Base-by-base conservation (phyloP, 2,329 filamentous ascomycete species). In the Trematosphaeria pertusa region DNA sequence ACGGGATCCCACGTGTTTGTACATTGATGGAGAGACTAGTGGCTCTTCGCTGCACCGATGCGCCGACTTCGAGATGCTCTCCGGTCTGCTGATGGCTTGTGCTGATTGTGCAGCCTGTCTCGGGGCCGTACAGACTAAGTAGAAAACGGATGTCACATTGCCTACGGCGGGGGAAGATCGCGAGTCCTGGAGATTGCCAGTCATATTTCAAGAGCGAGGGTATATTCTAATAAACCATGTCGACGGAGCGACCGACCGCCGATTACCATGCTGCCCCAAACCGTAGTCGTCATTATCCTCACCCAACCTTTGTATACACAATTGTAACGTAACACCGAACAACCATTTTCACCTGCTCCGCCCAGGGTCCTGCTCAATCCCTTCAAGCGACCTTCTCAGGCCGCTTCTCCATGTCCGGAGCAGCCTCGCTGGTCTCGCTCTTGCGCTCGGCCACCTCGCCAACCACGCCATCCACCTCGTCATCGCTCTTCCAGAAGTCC, bases 401-500 rank as follows among this genome's bases (percentile, higher is more conserved):
- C 18, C 56, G 54, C 54, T 67, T 63, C 14, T 64, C 58, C 7
- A 53, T 37, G 11, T 67, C 66, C 28, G 60, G 52, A 10, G 44
- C 48, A 17, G 52, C 56, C 3, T 61, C 65, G 43, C 61, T 65
- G 26, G 53, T 54, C 42, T 61, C 66, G 20, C 59, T 66, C 45
- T 50, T 57, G 36, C 55, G 50, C 32, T 61, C 64, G n/a, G 36
- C 30, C 10, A 44, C 36, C 30, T 48, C 50, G 11, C 41, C 50
- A 3, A 55, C 52, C 30, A 69, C 56, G 18, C 65, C 65, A 19
- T 61, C 56, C 31, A 43, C 54, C 48, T 64, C 47, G 10, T 59
- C 55, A n/a, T 65, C 58, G 10, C 56, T 50, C 44, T 51, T 61
- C 88, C 88, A 91, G 67, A 92, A 92, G 58, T 87, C 81, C 73